These are phyloP conservation scores for Lipomyces chichibuensis DNA, from an alignment of 805 yeast species.

Conservation along the genomic window DNA sequence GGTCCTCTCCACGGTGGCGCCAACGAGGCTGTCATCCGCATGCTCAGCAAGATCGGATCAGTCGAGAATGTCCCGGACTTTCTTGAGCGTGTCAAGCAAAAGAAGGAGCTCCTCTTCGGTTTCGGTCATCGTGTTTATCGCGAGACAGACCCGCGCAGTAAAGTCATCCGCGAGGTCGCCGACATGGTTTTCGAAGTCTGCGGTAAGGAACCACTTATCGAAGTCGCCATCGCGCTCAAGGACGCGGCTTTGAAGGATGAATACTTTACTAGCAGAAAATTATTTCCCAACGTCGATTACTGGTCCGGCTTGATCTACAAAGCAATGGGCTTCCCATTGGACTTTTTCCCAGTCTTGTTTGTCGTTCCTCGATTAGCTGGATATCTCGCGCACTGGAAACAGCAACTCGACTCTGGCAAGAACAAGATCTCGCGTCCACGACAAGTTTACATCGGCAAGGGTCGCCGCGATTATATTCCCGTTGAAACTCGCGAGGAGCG, in stretches of 20 bases:
- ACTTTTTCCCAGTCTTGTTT: constrained; percentile 33
- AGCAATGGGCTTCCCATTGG: constrained; percentile 36
- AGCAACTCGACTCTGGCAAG: constrained; percentile 33
- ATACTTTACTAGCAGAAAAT: constrained; percentile 31
- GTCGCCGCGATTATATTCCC: constrained; percentile 31
- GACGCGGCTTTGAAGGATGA: constrained; percentile 33
- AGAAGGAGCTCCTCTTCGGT: constrained; percentile 33
- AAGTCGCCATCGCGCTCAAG: constrained; percentile 33
- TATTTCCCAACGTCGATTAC: constrained; percentile 34
- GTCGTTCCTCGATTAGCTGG: constrained; percentile 36
- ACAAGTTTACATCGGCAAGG: constrained; percentile 32
- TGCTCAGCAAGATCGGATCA: constrained; percentile 32
- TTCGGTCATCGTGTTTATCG: constrained; percentile 35
- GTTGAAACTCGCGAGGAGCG: constrained; percentile 27
- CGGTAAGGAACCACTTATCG: constrained; percentile 33
- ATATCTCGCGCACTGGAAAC: constrained; percentile 36
- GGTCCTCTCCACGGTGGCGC: constrained; percentile 37
- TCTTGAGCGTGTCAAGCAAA: constrained; percentile 28
- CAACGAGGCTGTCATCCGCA: constrained; percentile 35
- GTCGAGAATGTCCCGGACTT: constrained; percentile 31
- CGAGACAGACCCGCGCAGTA: constrained; percentile 33
- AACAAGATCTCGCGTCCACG: constrained; percentile 34
- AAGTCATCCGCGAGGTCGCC: constrained; percentile 34
- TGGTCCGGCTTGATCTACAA: constrained; percentile 36
- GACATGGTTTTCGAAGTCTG: constrained; percentile 35